Percentiles rank a stretch among this genome's conserved stretches.
Conservation (phyloP, 2,329 filamentous ascomycete species). For the Talaromyces sp. region DNA sequence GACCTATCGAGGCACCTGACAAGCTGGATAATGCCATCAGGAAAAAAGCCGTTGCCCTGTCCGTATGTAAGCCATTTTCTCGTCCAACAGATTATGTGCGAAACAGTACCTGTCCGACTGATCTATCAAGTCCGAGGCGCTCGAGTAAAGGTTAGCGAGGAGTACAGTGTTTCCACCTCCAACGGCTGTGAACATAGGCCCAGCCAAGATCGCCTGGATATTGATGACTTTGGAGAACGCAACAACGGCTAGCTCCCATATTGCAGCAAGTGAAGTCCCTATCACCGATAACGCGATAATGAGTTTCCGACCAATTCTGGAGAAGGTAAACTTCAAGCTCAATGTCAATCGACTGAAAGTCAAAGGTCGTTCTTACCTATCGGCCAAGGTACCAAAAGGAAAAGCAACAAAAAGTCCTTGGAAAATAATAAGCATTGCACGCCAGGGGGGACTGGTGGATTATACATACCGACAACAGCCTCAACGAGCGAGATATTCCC, state of each 20-base stretch:
- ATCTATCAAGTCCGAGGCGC: conserved; percentile 7
- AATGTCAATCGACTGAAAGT: background rate
- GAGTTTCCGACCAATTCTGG: background rate
- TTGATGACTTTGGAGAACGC: background rate
- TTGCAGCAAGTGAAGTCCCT: background rate
- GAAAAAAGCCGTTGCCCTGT: background rate
- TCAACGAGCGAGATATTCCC: conserved; percentile 8
- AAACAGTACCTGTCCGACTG: conserved; percentile 6
- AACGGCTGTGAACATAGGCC: background rate
- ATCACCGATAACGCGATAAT: background rate
- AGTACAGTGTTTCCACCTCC: conserved; percentile 10
- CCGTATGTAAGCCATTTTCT: background rate
- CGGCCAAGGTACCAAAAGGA: conserved; percentile 10
- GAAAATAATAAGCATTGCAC: background rate
- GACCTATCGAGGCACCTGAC: background rate
- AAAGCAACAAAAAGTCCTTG: conserved; percentile 8
- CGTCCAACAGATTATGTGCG: background rate
- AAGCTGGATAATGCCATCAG: conserved; percentile 1
- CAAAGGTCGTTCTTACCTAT: conserved; percentile 3
- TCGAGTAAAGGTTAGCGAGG: conserved; percentile 11
- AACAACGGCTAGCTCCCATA: background rate
- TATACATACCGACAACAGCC: conserved; percentile 6
- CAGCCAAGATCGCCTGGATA: background rate
- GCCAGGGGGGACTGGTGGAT: background rate
- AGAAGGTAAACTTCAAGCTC: conserved; percentile 4